A percentile compares a stretch with the other conserved stretches of the same genome.
Conservation (phyloP, 495 filamentous ascomycete species). For the Tuber borchii region DNA sequence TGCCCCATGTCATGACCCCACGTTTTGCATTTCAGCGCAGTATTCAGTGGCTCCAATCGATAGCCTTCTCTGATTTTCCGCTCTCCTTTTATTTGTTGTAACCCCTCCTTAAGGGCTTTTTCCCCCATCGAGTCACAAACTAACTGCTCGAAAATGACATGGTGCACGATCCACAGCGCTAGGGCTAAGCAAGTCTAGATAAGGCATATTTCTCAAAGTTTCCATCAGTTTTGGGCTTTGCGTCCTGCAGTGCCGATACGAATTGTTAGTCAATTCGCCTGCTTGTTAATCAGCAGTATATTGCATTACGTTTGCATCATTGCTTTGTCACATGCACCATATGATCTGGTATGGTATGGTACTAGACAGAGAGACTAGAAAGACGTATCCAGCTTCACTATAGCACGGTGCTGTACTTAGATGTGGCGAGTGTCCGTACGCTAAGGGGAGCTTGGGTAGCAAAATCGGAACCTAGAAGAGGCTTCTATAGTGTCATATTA, state of each 20-base stretch:
- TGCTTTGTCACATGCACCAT: neutral
- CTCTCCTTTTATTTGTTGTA: neutral
- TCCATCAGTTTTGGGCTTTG: conserved; percentile 1
- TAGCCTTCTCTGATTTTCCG: neutral
- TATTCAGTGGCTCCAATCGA: conserved; percentile 4
- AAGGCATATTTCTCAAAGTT: neutral
- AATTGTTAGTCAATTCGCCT: neutral
- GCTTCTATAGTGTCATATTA: neutral
- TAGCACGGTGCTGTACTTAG: neutral
- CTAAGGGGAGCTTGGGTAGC: neutral
- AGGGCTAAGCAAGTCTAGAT: neutral
- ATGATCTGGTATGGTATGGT: neutral
- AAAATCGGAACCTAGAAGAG: neutral
- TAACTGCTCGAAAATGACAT: neutral
- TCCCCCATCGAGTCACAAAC: neutral
- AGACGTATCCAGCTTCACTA: neutral
- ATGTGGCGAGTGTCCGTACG: neutral
- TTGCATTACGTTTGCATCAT: neutral
- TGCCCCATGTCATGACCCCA: conserved; percentile 1
- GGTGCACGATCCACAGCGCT: neutral
- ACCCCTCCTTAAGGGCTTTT: neutral
- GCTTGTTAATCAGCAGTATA: neutral
- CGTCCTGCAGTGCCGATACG: neutral
- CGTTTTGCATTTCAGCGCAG: neutral
- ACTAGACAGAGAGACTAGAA: neutral